Evolutionary conservation across 2,329 filamentous ascomycete genomes (phyloP).

Genomic region (Aciculosporium take): DNA sequence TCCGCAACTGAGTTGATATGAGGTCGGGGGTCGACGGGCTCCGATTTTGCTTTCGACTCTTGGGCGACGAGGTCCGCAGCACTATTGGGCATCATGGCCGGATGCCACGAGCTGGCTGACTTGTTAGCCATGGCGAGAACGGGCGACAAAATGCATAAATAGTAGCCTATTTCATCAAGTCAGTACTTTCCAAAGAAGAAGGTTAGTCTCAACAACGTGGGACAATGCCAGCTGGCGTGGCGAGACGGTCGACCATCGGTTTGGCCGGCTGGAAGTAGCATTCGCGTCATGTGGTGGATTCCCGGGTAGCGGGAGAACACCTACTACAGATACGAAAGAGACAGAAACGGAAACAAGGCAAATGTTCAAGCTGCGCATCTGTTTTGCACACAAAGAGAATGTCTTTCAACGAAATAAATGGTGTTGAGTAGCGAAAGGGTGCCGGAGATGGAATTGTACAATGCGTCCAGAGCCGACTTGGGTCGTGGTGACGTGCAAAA

Average conservation of each 20-base stretch:
- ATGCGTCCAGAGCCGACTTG: constrained; percentile 1
- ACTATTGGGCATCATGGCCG: constrained; percentile 25
- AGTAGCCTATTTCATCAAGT: not conserved
- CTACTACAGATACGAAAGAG: constrained; percentile 1
- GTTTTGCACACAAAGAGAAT: constrained; percentile 9
- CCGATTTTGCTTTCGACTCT: not conserved
- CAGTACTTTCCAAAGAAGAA: not conserved
- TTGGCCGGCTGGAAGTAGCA: not conserved
- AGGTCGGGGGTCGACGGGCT: not conserved
- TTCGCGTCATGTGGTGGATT: not conserved
- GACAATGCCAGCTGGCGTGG: constrained; percentile 1
- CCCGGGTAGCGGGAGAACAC: not conserved
- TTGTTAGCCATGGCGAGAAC: constrained; percentile 23
- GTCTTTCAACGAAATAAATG: not conserved
- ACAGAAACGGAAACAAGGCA: constrained; percentile 9
- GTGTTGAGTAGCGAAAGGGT: not conserved
- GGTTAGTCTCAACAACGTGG: constrained; percentile 5
- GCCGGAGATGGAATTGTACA: not conserved
- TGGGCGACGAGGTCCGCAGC: constrained; percentile 2
- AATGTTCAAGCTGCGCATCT: constrained; percentile 8
- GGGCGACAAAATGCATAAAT: constrained; percentile 3
- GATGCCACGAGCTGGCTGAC: constrained; percentile 24
- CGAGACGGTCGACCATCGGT: not conserved
- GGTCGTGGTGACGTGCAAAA: constrained; percentile 4
- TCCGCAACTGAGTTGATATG: not conserved